phyloP scores from a whole-genome alignment of 208 protist genomes.

The Leishmania major region DNA sequence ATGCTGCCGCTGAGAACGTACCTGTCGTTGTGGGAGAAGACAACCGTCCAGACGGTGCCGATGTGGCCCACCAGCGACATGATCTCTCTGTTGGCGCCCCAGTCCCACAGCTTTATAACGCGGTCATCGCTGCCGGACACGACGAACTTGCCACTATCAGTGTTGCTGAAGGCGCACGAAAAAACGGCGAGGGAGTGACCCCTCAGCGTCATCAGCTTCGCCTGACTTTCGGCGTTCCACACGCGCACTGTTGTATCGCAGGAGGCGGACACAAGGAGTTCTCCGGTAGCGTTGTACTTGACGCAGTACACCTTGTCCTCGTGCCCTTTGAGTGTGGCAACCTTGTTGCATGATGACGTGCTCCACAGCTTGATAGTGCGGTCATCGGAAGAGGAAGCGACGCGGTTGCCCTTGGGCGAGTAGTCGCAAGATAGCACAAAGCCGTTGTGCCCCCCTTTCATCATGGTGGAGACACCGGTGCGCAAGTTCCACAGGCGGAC shows the following conservation, averaged over 20 bases:
- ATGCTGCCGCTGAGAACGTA: slow-evolving; percentile 82
- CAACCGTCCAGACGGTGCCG: slow-evolving; percentile 82
- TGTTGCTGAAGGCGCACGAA: slow-evolving; percentile 83
- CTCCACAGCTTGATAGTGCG: slow-evolving; percentile 85
- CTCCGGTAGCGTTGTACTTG: slow-evolving; percentile 85
- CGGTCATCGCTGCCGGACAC: slow-evolving; percentile 83
- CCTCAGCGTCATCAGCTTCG: slow-evolving; percentile 64
- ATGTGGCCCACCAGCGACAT: slow-evolving; percentile 73
- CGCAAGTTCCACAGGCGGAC: slow-evolving; percentile 77
- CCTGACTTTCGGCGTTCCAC: slow-evolving; percentile 75
- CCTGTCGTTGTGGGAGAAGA: slow-evolving; percentile 69
- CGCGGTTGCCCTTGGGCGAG: slow-evolving; percentile 83
- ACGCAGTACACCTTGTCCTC: slow-evolving; percentile 94
- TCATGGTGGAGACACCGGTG: slow-evolving; percentile 59
- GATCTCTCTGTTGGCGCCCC: slow-evolving; percentile 61
- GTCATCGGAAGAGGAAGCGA: slow-evolving; percentile 79
- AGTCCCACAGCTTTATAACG: slow-evolving; percentile 89
- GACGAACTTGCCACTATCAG: slow-evolving; percentile 71
- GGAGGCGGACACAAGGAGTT: slow-evolving; percentile 86
- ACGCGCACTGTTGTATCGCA: slow-evolving; percentile 82
- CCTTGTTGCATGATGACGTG: slow-evolving; percentile 65
- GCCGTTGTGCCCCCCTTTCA: slow-evolving; percentile 90
- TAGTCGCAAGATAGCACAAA: slow-evolving; percentile 90
- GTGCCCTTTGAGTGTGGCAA: slow-evolving; percentile 92
- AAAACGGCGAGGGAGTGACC: slow-evolving; percentile 83